These are phyloP conservation scores for Botryosphaeria dothidea DNA, from an alignment of 2,329 filamentous ascomycete species.

Conservation along the genomic window DNA sequence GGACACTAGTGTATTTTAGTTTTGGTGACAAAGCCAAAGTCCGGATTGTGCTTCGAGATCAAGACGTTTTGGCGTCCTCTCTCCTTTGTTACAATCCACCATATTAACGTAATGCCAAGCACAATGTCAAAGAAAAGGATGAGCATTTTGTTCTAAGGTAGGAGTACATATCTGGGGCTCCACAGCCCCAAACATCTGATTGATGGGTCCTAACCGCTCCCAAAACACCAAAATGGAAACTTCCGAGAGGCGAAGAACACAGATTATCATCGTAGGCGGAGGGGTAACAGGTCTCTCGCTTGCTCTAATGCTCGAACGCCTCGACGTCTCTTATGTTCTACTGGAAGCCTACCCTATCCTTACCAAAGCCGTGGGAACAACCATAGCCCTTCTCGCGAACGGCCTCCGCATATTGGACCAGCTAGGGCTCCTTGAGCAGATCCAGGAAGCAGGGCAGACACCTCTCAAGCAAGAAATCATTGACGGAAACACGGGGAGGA, in stretches of 20 bases:
- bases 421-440: not conserved
- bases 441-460: not conserved
- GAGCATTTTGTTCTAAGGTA: too few relatives aligned
- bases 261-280: slow-evolving; percentile 9
- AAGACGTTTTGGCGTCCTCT: too few relatives aligned
- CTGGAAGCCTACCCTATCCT: slow-evolving; percentile 28
- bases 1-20: too few relatives aligned
- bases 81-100: too few relatives aligned
- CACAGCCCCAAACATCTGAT: too few relatives aligned
- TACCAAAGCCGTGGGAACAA: not conserved
- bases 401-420: slow-evolving; percentile 15
- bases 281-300: not conserved
- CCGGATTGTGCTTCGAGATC: too few relatives aligned
- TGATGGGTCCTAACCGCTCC: too few relatives aligned
- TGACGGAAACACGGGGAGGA: not conserved
- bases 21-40: too few relatives aligned
- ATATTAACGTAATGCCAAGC: too few relatives aligned
- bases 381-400: not conserved
- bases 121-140: too few relatives aligned
- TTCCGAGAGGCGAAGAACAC: not conserved
- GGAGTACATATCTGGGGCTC: too few relatives aligned
- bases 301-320: not conserved
- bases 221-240: not conserved
- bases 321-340: slow-evolving; percentile 17
- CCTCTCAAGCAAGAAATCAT: not conserved